phyloP scores from a whole-genome alignment of 257 asterid genomes.

The Gardenia jasminoides region DNA sequence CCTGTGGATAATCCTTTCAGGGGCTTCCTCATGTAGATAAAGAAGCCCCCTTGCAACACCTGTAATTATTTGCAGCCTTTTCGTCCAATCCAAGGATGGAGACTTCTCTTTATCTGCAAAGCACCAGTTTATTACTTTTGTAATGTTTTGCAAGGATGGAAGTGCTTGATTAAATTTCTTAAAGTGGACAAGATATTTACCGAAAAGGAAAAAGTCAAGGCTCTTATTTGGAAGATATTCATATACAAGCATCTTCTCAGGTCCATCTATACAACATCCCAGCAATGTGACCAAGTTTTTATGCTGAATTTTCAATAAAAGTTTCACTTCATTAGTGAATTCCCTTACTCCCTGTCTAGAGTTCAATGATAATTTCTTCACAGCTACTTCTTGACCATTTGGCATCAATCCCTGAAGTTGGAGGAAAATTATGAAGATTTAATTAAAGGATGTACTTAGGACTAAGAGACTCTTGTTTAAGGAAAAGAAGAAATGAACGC shows the following conservation, averaged over 20 bases:
- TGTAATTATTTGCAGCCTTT: constrained; percentile 47
- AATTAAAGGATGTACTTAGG: not conserved
- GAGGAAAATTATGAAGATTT: not conserved
- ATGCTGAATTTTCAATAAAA: constrained; percentile 71
- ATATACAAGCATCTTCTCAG: constrained; percentile 88
- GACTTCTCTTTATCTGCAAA: constrained; percentile 58
- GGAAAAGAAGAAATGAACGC: not conserved
- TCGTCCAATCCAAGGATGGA: constrained; percentile 57
- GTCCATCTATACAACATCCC: constrained; percentile 85
- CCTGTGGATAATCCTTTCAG: constrained; percentile 77
- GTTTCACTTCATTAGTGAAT: constrained; percentile 76
- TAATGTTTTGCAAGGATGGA: not conserved
- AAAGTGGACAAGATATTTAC: constrained; percentile 30
- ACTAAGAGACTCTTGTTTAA: not conserved
- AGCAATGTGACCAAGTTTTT: constrained; percentile 67
- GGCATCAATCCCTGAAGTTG: constrained; percentile 64
- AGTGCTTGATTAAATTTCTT: not conserved
- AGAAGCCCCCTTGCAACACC: constrained; percentile 83
- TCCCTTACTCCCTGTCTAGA: constrained; percentile 73
- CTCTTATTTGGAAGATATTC: constrained; percentile 80
- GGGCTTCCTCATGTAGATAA: constrained; percentile 88
- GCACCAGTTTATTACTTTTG: constrained; percentile 11
- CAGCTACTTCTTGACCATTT: constrained; percentile 82
- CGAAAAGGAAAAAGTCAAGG: constrained; percentile 80
- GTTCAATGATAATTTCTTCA: constrained; percentile 62